Evolutionary conservation across 2,329 filamentous ascomycete genomes (phyloP).

Genomic region (Aspergillus clavatus): DNA sequence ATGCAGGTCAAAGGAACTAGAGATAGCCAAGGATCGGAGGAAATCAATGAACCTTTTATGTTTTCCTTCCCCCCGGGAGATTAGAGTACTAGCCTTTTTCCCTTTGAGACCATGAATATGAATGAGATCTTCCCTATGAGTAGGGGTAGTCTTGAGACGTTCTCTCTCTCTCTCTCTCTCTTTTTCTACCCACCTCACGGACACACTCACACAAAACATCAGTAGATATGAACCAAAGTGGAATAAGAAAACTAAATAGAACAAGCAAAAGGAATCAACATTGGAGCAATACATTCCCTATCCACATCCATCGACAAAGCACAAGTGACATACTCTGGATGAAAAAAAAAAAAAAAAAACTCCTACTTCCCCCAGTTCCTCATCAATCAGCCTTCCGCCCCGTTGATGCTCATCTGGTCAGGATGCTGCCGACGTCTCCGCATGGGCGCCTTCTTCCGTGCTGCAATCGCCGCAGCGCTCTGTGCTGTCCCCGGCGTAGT

Average conservation of each 20-base stretch:
- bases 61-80: no score
- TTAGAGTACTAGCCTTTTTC: no score
- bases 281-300: not conserved
- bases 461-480: conserved; percentile 34
- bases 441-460: conserved; percentile 42
- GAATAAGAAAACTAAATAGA: conserved; percentile 9
- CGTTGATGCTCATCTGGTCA: conserved; percentile 34
- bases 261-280: not conserved
- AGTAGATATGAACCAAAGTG: not conserved
- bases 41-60: no score
- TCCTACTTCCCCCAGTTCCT: no score
- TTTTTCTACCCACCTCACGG: no score
- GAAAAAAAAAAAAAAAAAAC: conserved; percentile 9
- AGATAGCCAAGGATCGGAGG: no score
- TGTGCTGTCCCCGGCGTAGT: conserved; percentile 23
- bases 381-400: conserved; percentile 22
- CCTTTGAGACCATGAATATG: no score
- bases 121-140: not conserved
- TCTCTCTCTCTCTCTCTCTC: no score
- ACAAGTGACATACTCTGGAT: no score
- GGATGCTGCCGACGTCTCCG: conserved; percentile 34
- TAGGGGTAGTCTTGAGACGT: not conserved
- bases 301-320: not conserved
- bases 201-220: not conserved
- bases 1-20: conserved; percentile 13